These are phyloP conservation scores for Sclerotinia minor DNA, from an alignment of 2,329 filamentous ascomycete species.

Conservation along the genomic window DNA sequence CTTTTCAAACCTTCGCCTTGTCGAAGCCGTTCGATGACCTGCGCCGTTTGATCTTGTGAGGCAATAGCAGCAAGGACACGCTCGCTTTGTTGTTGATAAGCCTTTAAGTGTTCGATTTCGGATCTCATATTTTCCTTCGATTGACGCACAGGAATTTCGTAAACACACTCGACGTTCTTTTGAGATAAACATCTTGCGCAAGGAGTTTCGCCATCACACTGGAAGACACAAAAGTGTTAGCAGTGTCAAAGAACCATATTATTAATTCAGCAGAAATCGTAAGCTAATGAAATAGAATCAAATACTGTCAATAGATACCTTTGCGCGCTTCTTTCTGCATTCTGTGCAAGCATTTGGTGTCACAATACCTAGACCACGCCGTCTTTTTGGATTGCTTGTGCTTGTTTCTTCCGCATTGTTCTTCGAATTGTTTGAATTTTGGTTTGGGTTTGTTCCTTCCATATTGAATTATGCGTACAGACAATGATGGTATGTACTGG, in stretches of 20 bases:
- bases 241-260: not conserved
- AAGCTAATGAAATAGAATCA: not conserved
- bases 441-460: constrained; percentile 20
- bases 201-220: constrained; percentile 60
- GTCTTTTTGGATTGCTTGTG: constrained; percentile 34
- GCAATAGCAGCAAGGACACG: constrained; percentile 55
- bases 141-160: constrained; percentile 62
- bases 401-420: constrained; percentile 16
- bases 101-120: constrained; percentile 59
- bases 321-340: constrained; percentile 41
- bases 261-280: not conserved
- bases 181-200: constrained; percentile 54
- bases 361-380: constrained; percentile 38
- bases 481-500: not conserved
- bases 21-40: constrained; percentile 55
- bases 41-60: constrained; percentile 42
- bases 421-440: constrained; percentile 30
- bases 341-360: constrained; percentile 41
- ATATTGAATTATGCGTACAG: constrained; percentile 7
- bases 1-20: constrained; percentile 55
- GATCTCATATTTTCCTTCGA: constrained; percentile 62
- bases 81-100: constrained; percentile 56
- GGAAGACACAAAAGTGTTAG: not conserved
- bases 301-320: constrained; percentile 30
- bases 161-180: constrained; percentile 56